Evolutionary conservation across 306 rosid genomes (phyloP), one percentile per base, ranked within the genome.

Genomic region (Mimosa bimucronata): DNA sequence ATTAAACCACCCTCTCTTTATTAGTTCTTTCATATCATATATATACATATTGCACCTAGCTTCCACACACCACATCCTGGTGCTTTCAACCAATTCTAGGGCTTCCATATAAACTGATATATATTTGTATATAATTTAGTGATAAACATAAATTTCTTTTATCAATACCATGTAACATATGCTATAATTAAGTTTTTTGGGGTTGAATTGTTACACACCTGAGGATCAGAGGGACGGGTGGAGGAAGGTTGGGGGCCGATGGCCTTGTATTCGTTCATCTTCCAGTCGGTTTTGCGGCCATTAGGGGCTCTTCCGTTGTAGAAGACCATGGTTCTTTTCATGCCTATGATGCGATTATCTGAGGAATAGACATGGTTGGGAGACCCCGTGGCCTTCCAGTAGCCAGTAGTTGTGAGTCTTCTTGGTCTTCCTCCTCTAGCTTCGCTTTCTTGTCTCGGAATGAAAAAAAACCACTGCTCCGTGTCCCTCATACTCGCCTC

Each of bases 321-420:
- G 86, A 94, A 94, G 67, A 91, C 98, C 97, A 92, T 91, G 15
- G 98, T 92, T 53, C 95, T 89, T 46, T 92, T 94, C 70, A 86
- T 19, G 3, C 97, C 97, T 13, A 94, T 92, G 30, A 81, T 26
- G 30, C 83, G 88, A 71, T 88, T 87, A 10, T 75, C 82, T 5
- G 87, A 88, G 37, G 98, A 90, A 83, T 85, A 91, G 45, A 94
- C 97, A 28, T 55, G 84, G 62, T 77, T 91, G 0, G 97, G 95
- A 52, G 98, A 91, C 0, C 98, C 98, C 2, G 97, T 94, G 0
- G 97, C 97, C 41, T 94, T 94, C 98, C 98, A 94, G 77, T 88
- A 92, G 23, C 98, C 98, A 14, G 58, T 84, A 13, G 37, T 78
- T 1, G 98, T 94, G 26, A 92, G 90, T 58, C 98, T 80, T 25